These are phyloP conservation scores for Heimioporus sp. DNA, from an alignment of 768 basidiomycete species.

Conservation along the genomic window DNA sequence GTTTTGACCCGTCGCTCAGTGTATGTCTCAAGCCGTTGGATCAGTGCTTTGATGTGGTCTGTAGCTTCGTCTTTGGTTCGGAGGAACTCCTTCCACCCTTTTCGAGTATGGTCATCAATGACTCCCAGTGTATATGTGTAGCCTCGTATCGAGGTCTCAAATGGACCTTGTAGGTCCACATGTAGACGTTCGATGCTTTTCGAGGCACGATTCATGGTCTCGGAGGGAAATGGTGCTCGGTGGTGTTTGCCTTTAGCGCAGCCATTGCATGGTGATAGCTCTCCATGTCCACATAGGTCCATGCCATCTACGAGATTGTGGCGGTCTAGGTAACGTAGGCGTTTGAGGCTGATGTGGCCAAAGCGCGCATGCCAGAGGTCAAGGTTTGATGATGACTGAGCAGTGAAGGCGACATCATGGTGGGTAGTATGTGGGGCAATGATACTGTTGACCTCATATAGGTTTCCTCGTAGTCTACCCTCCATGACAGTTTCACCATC, in stretches of 20 bases:
- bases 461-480: no score
- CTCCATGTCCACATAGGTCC: not conserved
- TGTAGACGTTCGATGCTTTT: not conserved
- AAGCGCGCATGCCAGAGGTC: no score
- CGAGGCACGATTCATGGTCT: not conserved
- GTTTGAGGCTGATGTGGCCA: no score
- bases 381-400: no score
- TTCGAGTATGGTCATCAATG: slow-evolving; percentile 7
- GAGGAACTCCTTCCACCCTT: slow-evolving; percentile 12
- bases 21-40: not conserved
- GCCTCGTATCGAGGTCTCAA: slow-evolving; percentile 4
- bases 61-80: slow-evolving; percentile 3
- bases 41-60: not conserved
- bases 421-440: no score
- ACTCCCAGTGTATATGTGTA: slow-evolving; percentile 3
- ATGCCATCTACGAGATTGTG: no score
- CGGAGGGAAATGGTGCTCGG: slow-evolving; percentile 1
- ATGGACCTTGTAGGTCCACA: not conserved
- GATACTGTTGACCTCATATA: no score
- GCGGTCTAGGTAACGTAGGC: no score
- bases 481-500: no score
- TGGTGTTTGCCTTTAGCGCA: slow-evolving; percentile 12
- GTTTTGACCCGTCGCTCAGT: not conserved
- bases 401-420: no score
- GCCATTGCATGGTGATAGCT: slow-evolving; percentile 3